phyloP scores from a whole-genome alignment of 805 yeast species.

The Wickerhamiella kurtzmanii region DNA sequence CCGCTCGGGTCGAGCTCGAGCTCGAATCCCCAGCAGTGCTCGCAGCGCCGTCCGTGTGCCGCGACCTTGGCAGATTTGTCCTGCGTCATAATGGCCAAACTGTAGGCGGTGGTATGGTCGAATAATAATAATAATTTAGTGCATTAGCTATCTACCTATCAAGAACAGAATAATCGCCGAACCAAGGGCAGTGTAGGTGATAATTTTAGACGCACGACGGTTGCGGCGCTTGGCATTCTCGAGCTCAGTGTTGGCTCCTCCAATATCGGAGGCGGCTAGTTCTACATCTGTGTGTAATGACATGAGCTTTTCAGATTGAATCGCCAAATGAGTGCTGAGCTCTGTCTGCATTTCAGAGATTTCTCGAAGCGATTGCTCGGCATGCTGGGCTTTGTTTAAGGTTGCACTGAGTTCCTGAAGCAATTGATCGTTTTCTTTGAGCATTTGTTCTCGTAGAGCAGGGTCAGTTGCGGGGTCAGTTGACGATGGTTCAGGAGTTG shows the following conservation, averaged over 20 bases:
- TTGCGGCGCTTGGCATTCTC: slow-evolving; percentile 55
- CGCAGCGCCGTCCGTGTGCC: slow-evolving; percentile 34
- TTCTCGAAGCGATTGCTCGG: slow-evolving; percentile 36
- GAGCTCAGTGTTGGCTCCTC: slow-evolving; percentile 57
- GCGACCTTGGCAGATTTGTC: slow-evolving; percentile 51
- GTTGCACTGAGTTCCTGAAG: slow-evolving; percentile 27
- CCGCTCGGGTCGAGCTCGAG: slow-evolving; percentile 45
- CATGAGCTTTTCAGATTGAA: slow-evolving; percentile 57
- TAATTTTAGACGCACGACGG: slow-evolving; percentile 43
- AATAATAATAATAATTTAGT: slow-evolving; percentile 3
- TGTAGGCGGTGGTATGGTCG: slow-evolving; percentile 50
- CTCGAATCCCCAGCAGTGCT: slow-evolving; percentile 40
- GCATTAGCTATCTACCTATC: neutral
- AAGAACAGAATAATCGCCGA: slow-evolving; percentile 45
- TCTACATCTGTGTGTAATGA: slow-evolving; percentile 53
- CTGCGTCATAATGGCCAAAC: slow-evolving; percentile 57
- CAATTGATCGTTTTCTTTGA: slow-evolving; percentile 26
- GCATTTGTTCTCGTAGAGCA: slow-evolving; percentile 20
- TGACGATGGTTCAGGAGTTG: neutral
- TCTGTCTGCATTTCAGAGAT: slow-evolving; percentile 65
- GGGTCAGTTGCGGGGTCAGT: slow-evolving; percentile 3
- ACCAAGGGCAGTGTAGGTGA: slow-evolving; percentile 41
- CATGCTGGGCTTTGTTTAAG: slow-evolving; percentile 27
- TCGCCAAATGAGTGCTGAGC: slow-evolving; percentile 53
- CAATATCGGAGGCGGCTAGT: slow-evolving; percentile 49